A percentile compares a stretch with the other conserved stretches of the same genome.
phyloP scores from a whole-genome alignment of 2,329 filamentous ascomycete genomes.

The Pseudopithomyces chartarum region DNA sequence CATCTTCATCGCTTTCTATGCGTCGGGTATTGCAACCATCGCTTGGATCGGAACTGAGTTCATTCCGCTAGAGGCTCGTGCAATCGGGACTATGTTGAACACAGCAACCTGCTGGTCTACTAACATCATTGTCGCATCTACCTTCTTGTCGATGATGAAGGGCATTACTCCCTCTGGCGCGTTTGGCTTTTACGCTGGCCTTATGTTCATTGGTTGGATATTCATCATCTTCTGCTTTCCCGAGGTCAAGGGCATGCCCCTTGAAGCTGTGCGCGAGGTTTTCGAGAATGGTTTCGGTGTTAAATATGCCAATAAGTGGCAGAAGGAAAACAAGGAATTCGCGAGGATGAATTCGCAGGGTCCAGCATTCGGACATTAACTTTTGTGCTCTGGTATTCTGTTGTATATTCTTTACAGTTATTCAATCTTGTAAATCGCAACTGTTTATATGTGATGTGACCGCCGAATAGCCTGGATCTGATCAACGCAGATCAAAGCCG shows the following conservation, averaged over 20 bases:
- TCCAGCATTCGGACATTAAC: conserved; percentile 28
- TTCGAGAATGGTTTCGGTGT: conserved; percentile 45
- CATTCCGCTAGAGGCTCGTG: conserved; percentile 44
- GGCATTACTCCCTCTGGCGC: conserved; percentile 43
- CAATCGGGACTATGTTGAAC: conserved; percentile 45
- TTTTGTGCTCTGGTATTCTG: not conserved
- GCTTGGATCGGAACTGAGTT: conserved; percentile 46
- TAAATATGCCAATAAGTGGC: conserved; percentile 40
- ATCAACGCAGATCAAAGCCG: no score
- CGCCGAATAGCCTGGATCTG: no score
- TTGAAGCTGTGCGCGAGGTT: conserved; percentile 43
- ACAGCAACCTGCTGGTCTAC: conserved; percentile 40
- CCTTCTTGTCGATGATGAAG: conserved; percentile 48
- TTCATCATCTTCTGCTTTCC: conserved; percentile 45
- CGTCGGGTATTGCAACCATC: conserved; percentile 39
- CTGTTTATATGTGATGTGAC: not conserved
- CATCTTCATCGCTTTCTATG: conserved; percentile 43
- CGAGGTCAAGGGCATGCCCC: conserved; percentile 41
- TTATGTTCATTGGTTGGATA: conserved; percentile 44
- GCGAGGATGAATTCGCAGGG: conserved; percentile 30
- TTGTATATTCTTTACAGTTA: not conserved
- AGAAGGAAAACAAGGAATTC: conserved; percentile 44
- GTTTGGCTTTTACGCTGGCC: conserved; percentile 46
- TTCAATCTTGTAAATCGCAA: not conserved
- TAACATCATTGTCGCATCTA: conserved; percentile 45